These are phyloP conservation scores for Thelonectria olida DNA, from an alignment of 2,329 filamentous ascomycete species.

Conservation along the genomic window DNA sequence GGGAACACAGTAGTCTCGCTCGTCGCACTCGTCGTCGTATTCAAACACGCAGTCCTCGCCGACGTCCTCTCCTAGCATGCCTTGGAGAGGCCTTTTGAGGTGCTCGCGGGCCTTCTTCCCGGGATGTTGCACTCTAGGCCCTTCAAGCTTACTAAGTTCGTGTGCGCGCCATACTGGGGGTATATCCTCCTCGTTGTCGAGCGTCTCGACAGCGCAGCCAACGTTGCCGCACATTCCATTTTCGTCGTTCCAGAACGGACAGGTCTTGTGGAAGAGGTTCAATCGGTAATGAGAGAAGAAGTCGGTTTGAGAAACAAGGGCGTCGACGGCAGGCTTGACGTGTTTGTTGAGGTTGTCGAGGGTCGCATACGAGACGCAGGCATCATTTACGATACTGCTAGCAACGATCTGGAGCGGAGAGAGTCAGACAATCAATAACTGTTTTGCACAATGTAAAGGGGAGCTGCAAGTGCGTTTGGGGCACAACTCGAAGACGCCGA, in stretches of 20 bases:
- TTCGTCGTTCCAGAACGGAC: slow-evolving; percentile 95
- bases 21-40: slow-evolving; percentile 96
- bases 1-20: slow-evolving; percentile 94
- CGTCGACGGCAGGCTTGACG: slow-evolving; percentile 79
- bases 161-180: slow-evolving; percentile 90
- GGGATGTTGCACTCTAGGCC: slow-evolving; percentile 90
- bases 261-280: slow-evolving; percentile 93
- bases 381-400: slow-evolving; percentile 88
- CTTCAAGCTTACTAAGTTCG: slow-evolving; percentile 90
- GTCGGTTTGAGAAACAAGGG: slow-evolving; percentile 87
- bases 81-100: slow-evolving; percentile 78
- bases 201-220: slow-evolving; percentile 92
- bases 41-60: slow-evolving; percentile 97
- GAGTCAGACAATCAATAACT: slow-evolving; percentile 44
- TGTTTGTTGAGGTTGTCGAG: slow-evolving; percentile 85
- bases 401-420: slow-evolving; percentile 76
- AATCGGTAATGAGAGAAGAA: slow-evolving; percentile 98
- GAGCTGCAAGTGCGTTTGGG: background rate
- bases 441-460: background rate
- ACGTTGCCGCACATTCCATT: slow-evolving; percentile 97
- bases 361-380: slow-evolving; percentile 91
- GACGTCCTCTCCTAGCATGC: slow-evolving; percentile 83
- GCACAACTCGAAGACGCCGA: background rate
- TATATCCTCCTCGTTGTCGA: slow-evolving; percentile 95
- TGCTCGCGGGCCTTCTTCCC: slow-evolving; percentile 75